A percentile compares a stretch with the other conserved stretches of the same genome.
phyloP scores from a whole-genome alignment of 768 basidiomycete species.

The Suillus discolor region DNA sequence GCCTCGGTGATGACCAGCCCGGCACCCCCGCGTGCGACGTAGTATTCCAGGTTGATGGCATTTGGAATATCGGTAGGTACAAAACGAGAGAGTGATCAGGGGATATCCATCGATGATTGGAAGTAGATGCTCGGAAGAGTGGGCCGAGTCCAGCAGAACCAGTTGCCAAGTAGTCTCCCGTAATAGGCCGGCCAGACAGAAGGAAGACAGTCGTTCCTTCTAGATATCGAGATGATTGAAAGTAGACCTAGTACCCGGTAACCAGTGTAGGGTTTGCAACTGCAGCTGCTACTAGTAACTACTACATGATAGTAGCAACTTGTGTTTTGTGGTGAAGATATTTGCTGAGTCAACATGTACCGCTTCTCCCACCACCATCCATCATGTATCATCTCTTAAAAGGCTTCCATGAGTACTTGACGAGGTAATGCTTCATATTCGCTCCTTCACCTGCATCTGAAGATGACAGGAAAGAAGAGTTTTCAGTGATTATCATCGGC shows the following conservation, averaged over 20 bases:
- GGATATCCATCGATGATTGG: slow-evolving; percentile 10
- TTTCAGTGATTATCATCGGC: slow-evolving; percentile 93
- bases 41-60: too few relatives aligned
- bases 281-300: neutral
- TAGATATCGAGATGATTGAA: neutral
- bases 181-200: neutral
- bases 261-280: neutral
- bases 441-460: slow-evolving; percentile 9
- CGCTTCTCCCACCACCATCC: slow-evolving; percentile 42
- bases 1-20: slow-evolving; percentile 46
- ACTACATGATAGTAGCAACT: too few relatives aligned
- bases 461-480: slow-evolving; percentile 76
- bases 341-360: neutral
- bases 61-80: slow-evolving; percentile 35
- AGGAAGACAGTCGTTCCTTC: neutral
- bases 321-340: neutral
- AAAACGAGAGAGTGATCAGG: too few relatives aligned
- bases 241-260: neutral
- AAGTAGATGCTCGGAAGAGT: neutral
- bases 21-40: slow-evolving; percentile 30
- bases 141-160: too few relatives aligned
- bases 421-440: slow-evolving; percentile 50
- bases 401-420: slow-evolving; percentile 89
- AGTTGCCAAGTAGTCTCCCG: neutral
- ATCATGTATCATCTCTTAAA: slow-evolving; percentile 93